A percentile compares a stretch with the other conserved stretches of the same genome.
phyloP scores from a whole-genome alignment of 2,329 filamentous ascomycete species.

The Aspergillus ibericus region DNA sequence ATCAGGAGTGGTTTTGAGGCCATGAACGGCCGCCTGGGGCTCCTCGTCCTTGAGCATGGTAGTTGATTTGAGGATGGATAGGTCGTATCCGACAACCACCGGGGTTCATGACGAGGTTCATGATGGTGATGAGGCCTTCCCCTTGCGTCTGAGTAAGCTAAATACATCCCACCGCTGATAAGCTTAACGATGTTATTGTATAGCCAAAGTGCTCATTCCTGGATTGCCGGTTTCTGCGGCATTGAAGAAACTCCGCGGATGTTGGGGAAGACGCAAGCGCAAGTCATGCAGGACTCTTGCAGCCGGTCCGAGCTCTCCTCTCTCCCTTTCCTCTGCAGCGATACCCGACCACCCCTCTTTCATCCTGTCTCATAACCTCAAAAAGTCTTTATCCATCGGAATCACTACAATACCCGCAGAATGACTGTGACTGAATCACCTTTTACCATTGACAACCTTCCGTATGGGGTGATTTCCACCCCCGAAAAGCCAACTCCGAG shows the following conservation, averaged over 20 bases:
- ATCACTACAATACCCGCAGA: background rate
- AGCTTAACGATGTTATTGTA: background rate
- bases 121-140: background rate
- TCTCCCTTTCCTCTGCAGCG: background rate
- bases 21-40: background rate
- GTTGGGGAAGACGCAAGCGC: background rate
- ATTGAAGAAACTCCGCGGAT: background rate
- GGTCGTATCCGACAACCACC: background rate
- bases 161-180: too few relatives aligned
- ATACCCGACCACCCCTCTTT: background rate
- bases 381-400: too few relatives aligned
- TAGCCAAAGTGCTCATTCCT: background rate
- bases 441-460: slow-evolving; percentile 20
- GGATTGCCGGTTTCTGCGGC: background rate
- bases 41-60: background rate
- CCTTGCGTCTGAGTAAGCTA: background rate
- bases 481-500: slow-evolving; percentile 3
- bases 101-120: background rate
- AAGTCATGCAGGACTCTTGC: background rate
- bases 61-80: background rate
- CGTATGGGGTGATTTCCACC: slow-evolving; percentile 19
- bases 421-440: slow-evolving; percentile 5
- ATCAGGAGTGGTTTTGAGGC: background rate
- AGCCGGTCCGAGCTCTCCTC: background rate
- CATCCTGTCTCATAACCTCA: background rate